Conservation (phyloP, 768 basidiomycete species). For the Lepiota brunneoincarnata region DNA sequence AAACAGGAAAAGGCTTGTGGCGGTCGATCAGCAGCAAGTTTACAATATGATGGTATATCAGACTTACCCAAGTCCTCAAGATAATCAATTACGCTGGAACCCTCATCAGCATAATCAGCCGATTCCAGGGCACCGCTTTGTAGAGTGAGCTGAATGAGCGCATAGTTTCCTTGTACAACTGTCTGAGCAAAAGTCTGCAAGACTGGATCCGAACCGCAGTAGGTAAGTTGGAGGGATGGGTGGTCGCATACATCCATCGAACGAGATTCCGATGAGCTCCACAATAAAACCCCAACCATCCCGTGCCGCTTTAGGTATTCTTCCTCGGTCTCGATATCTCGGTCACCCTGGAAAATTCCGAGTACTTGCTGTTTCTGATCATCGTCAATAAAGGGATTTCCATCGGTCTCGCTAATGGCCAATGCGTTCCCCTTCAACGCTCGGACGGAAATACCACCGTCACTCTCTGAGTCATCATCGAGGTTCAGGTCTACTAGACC, state of each 20-base stretch:
- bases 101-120: slow-evolving; percentile 7
- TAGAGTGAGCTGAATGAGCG: neutral
- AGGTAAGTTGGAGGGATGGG: neutral
- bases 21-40: neutral
- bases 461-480: slow-evolving; percentile 10
- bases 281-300: slow-evolving; percentile 2
- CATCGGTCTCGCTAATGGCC: neutral
- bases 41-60: neutral
- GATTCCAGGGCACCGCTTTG: slow-evolving; percentile 8
- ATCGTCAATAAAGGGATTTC: slow-evolving; percentile 9
- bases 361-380: slow-evolving; percentile 3
- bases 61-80: neutral
- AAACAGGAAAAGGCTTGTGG: neutral
- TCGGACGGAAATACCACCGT: neutral
- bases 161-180: slow-evolving; percentile 5
- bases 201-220: neutral
- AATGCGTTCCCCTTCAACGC: neutral
- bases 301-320: slow-evolving; percentile 17
- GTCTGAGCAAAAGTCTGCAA: slow-evolving; percentile 4
- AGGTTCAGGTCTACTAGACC: slow-evolving; percentile 23
- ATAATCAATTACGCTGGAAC: neutral
- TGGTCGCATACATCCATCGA: neutral
- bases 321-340: slow-evolving; percentile 26
- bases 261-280: neutral
- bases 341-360: slow-evolving; percentile 12